Base-by-base conservation (phyloP, 306 rosid species). In the Leucaena leucocephala region DNA sequence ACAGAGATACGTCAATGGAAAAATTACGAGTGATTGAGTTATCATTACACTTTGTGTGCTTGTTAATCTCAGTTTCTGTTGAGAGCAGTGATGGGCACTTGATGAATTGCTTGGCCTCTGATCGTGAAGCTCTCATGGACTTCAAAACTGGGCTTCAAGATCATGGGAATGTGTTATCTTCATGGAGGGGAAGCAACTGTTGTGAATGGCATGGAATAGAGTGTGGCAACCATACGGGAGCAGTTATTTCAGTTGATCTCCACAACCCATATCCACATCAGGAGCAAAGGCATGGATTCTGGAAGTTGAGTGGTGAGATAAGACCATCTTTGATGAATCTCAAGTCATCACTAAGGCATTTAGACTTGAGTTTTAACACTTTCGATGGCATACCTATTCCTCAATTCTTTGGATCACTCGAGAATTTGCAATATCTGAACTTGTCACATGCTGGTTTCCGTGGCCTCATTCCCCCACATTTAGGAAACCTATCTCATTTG, bases 171-270 rank as follows among this genome's bases (percentile, higher is more conserved):
- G 39, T 73, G 17, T 83, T 89, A 19, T 85, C 68, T 4, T 88
- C 90, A 0, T 84, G 90, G 90, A 76, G 21, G 71, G 88, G 77
- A 48, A 64, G 11, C 22, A 73, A 80, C 55, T 84, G 91, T 67
- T 89, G 87, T 71, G 82, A 82, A 19, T 87, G 91, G 91, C 34
- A 8, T 0, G 87, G 88, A 65, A 82, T 87, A 68, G 17, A 21
- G 2, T 85, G 87, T 48, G 80, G 78, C 4, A 85, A 82, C 44
- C 39, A 35, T 67, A 83, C 86, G 0, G 82, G 84, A 55, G 87
- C 68, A 40, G 88, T 87, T 49, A 74, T 81, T 5, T 36, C 72
- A 69, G 52, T 87, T 7, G 89, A 87, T 78, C 84, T 87, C 43
- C 84, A 57, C 34, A 82, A 80, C 61, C 85, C 82, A 7, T 21